Conservation (phyloP, 352 stramenopile genomes). For the Pythium sp. region DNA sequence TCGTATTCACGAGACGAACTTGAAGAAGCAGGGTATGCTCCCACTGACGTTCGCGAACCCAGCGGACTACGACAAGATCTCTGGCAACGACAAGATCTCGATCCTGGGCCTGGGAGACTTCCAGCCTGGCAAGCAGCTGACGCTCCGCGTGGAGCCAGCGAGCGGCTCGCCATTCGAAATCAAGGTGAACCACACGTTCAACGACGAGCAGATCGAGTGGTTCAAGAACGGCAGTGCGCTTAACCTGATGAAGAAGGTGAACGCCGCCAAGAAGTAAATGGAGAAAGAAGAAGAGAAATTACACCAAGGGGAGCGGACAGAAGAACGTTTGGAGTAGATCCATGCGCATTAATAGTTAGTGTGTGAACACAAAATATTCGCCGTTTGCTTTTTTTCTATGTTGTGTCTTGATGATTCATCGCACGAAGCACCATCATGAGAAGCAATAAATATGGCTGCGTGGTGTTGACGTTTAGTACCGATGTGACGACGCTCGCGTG, state of each 20-base stretch:
- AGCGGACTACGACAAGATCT: conserved; percentile 92
- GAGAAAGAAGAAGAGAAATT: neutral
- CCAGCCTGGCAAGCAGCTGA: conserved; percentile 84
- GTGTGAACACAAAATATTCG: conserved; percentile 16
- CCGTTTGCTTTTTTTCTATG: conserved; percentile 18
- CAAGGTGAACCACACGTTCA: conserved; percentile 93
- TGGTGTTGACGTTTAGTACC: conserved; percentile 12
- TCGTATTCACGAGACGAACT: conserved; percentile 94
- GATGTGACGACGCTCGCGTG: conserved; percentile 22
- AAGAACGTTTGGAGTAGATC: conserved; percentile 5
- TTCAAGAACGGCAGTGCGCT: conserved; percentile 93
- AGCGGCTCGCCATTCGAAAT: conserved; percentile 80
- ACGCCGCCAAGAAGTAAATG: conserved; percentile 33
- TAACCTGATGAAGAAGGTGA: conserved; percentile 94
- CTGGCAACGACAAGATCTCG: conserved; percentile 89
- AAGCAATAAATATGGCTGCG: neutral
- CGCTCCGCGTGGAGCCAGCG: conserved; percentile 71
- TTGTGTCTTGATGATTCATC: conserved; percentile 8
- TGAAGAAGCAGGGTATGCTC: conserved; percentile 96
- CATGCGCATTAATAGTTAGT: conserved; percentile 12
- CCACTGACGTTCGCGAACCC: conserved; percentile 91
- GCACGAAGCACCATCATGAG: neutral
- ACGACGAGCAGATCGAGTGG: conserved; percentile 94
- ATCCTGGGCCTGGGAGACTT: conserved; percentile 88
- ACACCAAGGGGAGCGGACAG: conserved; percentile 5